phyloP scores from a whole-genome alignment of 2,329 filamentous ascomycete genomes.

The Sclerotinia minor region DNA sequence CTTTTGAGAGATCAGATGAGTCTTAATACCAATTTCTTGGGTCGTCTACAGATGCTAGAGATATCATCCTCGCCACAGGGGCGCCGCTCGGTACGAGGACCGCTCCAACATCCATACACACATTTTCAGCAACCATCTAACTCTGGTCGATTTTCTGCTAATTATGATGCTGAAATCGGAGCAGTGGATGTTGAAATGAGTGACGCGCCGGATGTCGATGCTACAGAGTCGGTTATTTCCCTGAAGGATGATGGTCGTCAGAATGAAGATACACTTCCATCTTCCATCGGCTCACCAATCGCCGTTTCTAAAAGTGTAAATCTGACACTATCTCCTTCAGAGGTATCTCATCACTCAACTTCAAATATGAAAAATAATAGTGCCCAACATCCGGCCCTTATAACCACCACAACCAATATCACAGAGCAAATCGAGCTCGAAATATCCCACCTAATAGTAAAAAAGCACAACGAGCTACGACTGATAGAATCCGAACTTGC shows the following conservation, averaged over 20 bases:
- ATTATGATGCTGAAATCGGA: not conserved
- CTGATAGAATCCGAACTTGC: slow-evolving; percentile 94
- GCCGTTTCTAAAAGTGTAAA: too few relatives aligned
- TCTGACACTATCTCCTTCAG: not conserved
- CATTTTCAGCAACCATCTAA: not conserved
- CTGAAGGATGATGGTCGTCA: not conserved
- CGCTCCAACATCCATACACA: slow-evolving; percentile 1
- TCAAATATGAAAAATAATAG: not conserved
- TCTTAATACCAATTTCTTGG: slow-evolving; percentile 2
- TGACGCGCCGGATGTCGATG: not conserved
- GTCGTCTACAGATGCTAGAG: not conserved
- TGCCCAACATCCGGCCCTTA: not conserved
- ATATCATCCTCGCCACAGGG: not conserved
- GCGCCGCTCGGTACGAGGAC: not conserved
- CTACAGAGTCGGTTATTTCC: not conserved
- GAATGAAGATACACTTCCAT: not conserved
- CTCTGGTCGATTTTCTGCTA: not conserved
- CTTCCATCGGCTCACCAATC: too few relatives aligned
- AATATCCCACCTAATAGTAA: slow-evolving; percentile 56
- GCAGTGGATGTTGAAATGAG: slow-evolving; percentile 1
- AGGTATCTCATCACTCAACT: not conserved
- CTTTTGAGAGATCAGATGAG: not conserved
- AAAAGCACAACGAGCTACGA: slow-evolving; percentile 92
- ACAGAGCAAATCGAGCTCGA: slow-evolving; percentile 4
- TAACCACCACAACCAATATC: not conserved